phyloP scores from a whole-genome alignment of 306 rosid species.

The Echinosophora koreensis region DNA sequence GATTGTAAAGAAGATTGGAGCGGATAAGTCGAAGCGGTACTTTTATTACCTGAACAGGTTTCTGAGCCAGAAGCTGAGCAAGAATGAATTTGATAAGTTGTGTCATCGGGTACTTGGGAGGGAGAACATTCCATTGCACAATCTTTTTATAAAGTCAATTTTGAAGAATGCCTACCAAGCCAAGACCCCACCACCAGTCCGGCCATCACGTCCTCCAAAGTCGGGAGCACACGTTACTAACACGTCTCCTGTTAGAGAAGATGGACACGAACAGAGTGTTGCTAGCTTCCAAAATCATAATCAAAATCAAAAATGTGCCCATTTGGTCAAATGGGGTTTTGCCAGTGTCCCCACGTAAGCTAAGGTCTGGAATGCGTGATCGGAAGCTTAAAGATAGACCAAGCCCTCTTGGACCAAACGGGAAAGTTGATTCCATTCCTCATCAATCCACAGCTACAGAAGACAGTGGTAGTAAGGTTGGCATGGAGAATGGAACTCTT shows the following conservation, averaged over 20 bases:
- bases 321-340: constrained; percentile 89
- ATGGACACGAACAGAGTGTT: constrained; percentile 71
- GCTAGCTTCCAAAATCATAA: constrained; percentile 47
- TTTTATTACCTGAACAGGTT: constrained; percentile 73
- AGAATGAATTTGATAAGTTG: constrained; percentile 76
- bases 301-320: constrained; percentile 67
- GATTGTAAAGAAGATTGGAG: constrained; percentile 83
- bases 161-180: constrained; percentile 93
- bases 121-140: constrained; percentile 86
- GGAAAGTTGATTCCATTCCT: constrained; percentile 67
- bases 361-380: constrained; percentile 73
- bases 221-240: constrained; percentile 61
- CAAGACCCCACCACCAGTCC: constrained; percentile 73
- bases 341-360: constrained; percentile 77
- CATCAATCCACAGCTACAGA: constrained; percentile 66
- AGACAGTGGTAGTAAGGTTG: constrained; percentile 70
- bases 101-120: constrained; percentile 78
- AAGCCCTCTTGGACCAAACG: constrained; percentile 95
- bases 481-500: constrained; percentile 72
- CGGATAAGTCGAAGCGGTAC: constrained; percentile 74
- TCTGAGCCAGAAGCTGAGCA: constrained; percentile 88
- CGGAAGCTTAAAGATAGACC: constrained; percentile 90
- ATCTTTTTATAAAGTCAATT: constrained; percentile 77
- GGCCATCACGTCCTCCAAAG: constrained; percentile 56
- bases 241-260: constrained; percentile 72